phyloP scores from a whole-genome alignment of 805 yeast genomes.

The Lipomyces oligophaga region DNA sequence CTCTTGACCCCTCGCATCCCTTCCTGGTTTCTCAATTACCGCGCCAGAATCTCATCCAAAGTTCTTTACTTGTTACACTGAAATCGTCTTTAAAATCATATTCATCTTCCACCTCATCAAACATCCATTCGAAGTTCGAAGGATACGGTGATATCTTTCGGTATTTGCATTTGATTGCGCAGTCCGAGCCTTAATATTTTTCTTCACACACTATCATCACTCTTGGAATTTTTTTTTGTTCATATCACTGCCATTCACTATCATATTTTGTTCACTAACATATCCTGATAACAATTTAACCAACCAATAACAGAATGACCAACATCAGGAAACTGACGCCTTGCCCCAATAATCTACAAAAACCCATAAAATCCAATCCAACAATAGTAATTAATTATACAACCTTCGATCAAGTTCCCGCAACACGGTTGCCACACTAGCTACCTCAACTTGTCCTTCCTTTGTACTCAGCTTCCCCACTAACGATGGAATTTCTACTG shows the following conservation, averaged over 20 bases:
- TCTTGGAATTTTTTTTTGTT: too few species aligned
- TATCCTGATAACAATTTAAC: background rate
- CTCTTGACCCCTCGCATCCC: slow-evolving; percentile 17
- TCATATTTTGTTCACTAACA: too few species aligned
- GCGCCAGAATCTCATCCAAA: slow-evolving; percentile 2
- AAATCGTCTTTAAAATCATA: background rate
- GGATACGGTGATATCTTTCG: slow-evolving; percentile 6
- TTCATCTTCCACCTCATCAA: background rate
- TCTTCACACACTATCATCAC: too few species aligned
- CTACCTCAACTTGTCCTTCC: slow-evolving; percentile 91
- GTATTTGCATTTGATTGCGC: background rate
- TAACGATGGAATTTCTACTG: slow-evolving; percentile 67
- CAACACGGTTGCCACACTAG: slow-evolving; percentile 77
- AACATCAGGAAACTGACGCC: too few species aligned
- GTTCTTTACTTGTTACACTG: slow-evolving; percentile 1
- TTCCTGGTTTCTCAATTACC: slow-evolving; percentile 14
- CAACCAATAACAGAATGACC: background rate
- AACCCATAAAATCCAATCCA: background rate
- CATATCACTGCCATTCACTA: too few species aligned
- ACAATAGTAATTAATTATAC: slow-evolving; percentile 40
- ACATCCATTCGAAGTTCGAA: background rate
- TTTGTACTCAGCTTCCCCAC: slow-evolving; percentile 72
- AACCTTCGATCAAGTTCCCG: slow-evolving; percentile 74
- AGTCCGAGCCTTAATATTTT: too few species aligned
- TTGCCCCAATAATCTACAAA: background rate